Evolutionary conservation across 306 rosid genomes (phyloP), one percentile per base, ranked within the genome.

Genomic region (Dicorynia guianensis): DNA sequence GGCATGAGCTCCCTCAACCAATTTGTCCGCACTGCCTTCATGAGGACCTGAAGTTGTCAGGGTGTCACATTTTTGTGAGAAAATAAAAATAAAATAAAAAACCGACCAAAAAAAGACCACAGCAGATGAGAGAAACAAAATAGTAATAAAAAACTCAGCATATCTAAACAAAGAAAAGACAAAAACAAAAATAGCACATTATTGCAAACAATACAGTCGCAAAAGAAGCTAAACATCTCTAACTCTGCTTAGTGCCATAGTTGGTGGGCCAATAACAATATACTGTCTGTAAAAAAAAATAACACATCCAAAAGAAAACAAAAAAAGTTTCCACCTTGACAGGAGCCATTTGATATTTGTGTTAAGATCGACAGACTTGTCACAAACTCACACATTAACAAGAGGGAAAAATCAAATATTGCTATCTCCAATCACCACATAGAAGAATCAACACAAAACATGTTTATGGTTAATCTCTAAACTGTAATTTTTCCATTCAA

Each of bases 1-100:
- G 65, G 72, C 63, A 62, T 61, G 78, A 86, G 74, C 72, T 76
- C 40, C 82, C 57, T 80, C 85, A 4, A 84, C 60, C 76, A 73
- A 33, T 39, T 25, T 76, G 66, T 81, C 79, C 12, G 38, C 14
- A 35, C 66, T 57, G 38, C 71, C 84, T 63, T 72, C 75, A 52
- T 14, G 36, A 20, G 47, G 40, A 71, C 79, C 89, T 81, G 76
- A 65, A 75, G 77, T 55, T 43, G 6, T 67, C 63, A 79, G 66
- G 53, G 66, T 13, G 36, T 17, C 60, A 59, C 25, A 42, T n/a
- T 71, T 55, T 52, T 20, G 40, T 35, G 12, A 63, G 42, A 11
- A 3, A 11, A 36, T 6, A 15, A 43, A 38, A 40, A 54, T 19
- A 39, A 5, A 13, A n/a, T n/a, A 10, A 15, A 30, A 33, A 50